Evolutionary conservation across 108 stramenopile species (phyloP), one percentile per base, ranked within the genome.

Genomic region (Cyclotella cryptica): DNA sequence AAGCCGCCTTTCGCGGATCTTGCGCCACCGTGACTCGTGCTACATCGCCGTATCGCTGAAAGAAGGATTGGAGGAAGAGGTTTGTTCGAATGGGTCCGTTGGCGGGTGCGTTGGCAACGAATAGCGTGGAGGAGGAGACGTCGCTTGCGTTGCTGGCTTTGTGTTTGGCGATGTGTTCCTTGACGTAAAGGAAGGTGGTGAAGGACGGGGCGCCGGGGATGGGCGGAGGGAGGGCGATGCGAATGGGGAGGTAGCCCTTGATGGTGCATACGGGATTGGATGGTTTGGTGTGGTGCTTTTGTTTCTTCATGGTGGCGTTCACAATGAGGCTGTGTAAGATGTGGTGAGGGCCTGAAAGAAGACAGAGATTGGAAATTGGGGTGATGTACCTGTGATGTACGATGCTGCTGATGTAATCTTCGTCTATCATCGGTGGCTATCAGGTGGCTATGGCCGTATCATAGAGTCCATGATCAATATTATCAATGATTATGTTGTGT

Each of bases 211-310:
- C 39, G 45, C 47, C 47, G 26, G 59, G 18, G 19, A 43, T 21
- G 28, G 26, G 52, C 28, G 82, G 42, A 35, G 89, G 90, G 41
- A 93, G 79, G 15, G 61, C 17, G n/a, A 96, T 57, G 44, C 92
- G 88, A 44, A 96, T 81, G 7, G 94, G 92, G 27, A 96, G 78
- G 66, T 93, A 96, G 47, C 94, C 94, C 65, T 93, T 93, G 71
- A 95, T 94, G 46, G 81, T 76, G 7, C 67, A 66, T 40, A 46
- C 69, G 35, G 49, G 45, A 24, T 72, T 69, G 12, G 55, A 44
- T 27, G 40, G 47, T 74, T n/a, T n/a, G n/a, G 35, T 35, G 2
- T 2, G 35, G 35, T 55, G 55, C 22, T 55, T 55, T 55, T 55
- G 55, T 24, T 55, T 55, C 22, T 55, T 55, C 11, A 12, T 22